Base-by-base conservation (phyloP, 768 basidiomycete species). In the Xerocomus spinulosus region DNA sequence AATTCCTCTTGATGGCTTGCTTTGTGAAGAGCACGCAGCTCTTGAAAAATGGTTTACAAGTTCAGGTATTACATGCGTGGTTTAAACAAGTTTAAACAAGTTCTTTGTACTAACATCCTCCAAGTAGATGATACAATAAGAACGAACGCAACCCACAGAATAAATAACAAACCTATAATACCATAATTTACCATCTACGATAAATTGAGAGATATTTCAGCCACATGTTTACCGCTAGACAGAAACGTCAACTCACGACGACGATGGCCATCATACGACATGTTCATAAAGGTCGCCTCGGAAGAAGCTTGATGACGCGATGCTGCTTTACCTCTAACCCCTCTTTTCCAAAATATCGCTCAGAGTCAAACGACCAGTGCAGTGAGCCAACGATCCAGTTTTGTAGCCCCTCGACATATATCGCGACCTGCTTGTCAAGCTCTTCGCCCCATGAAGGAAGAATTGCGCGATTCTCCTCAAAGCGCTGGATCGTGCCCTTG, bases 321-420 rank as follows among this genome's bases (percentile, higher is more conserved):
- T 73, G 67, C 54, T 72, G 67, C 69, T 83, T 84, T 43, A 86
- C 72, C 30, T 74, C 69, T 17, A 61, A 56, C 23, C 83, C 83
- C 9, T 78, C 56, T 32, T 68, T 66, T 15, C 83, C 86, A 58
- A 87, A 87, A 59, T 88, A 88, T 3, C 86, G 74, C 48, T 75
- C 73, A 3, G 79, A 79, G 64, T 78, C 74, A 66, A 85, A 86
- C 61, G 81, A 82, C 86, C 86, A 88, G 51, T 84, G 78, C 32
- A 86, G 64, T 30, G 78, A 80, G 68, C 82, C 86, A 26, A 83
- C 77, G 52, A 85, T 83, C 85, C 84, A 85, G 51, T 81, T 74
- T 54, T 79, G 78, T 26, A 87, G 63, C n/a, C 83, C 82, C 34
- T 74, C 64, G 34, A 87, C 70, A 50, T 87, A 87, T 17, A 68